These are phyloP conservation scores for Fusarium subglutinans DNA, from an alignment of 2,329 filamentous ascomycete species.

Conservation along the genomic window DNA sequence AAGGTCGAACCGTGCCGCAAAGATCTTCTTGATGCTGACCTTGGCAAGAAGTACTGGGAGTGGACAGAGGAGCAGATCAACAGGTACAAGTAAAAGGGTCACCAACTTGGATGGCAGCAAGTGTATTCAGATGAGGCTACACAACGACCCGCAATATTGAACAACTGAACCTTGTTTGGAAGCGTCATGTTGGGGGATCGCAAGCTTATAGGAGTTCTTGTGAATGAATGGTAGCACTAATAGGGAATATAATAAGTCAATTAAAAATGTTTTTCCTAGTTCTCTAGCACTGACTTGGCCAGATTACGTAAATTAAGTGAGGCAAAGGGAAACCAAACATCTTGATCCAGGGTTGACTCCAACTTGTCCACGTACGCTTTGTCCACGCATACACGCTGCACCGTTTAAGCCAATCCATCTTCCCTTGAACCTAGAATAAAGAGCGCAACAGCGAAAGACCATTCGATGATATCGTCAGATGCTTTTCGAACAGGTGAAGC, in stretches of 20 bases:
- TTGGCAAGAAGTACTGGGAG: not conserved
- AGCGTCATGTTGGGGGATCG: no score
- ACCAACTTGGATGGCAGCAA: fast-evolving
- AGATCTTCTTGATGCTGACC: not conserved
- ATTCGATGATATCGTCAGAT: not conserved
- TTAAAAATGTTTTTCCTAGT: no score
- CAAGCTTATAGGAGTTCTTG: no score
- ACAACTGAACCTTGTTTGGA: fast-evolving
- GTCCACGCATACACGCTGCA: not conserved
- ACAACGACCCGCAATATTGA: fast-evolving
- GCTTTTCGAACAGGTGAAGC: not conserved
- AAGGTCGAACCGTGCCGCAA: not conserved
- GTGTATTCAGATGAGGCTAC: no score
- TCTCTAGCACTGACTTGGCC: not conserved
- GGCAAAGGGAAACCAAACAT: not conserved
- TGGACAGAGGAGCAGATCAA: not conserved
- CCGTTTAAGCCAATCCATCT: not conserved
- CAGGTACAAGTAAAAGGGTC: not conserved
- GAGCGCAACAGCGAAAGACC: not conserved
- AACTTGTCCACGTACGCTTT: not conserved
- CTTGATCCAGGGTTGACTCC: not conserved
- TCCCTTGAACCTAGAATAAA: not conserved
- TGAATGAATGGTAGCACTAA: no score
- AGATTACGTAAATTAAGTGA: not conserved
- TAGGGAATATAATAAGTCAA: no score